Conservation (phyloP, 768 basidiomycete species). For the Trametopsis cervina region DNA sequence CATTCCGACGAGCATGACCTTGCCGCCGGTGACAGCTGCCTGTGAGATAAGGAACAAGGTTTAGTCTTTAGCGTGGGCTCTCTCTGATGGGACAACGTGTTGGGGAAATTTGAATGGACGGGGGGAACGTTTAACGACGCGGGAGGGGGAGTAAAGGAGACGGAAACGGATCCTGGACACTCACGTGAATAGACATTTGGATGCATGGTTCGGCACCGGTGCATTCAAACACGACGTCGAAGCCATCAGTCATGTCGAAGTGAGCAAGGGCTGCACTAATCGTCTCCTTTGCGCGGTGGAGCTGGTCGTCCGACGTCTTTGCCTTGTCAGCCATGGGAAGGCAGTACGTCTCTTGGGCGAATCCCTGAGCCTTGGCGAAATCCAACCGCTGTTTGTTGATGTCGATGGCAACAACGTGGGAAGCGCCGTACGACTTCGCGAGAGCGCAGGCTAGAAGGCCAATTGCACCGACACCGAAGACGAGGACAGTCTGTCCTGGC, state of each 20-base stretch:
- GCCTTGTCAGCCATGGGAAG: slow-evolving; percentile 44
- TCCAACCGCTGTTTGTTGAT: slow-evolving; percentile 79
- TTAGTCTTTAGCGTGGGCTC: slow-evolving; percentile 1
- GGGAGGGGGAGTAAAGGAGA: not conserved
- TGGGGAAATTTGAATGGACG: not conserved
- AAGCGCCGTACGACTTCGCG: slow-evolving; percentile 64
- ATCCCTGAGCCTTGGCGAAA: slow-evolving; percentile 70
- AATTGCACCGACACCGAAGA: slow-evolving; percentile 91
- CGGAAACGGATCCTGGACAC: slow-evolving; percentile 29
- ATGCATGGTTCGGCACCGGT: slow-evolving; percentile 91
- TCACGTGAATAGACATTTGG: slow-evolving; percentile 84
- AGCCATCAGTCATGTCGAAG: slow-evolving; percentile 67
- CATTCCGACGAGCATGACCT: slow-evolving; percentile 95
- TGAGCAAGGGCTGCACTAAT: slow-evolving; percentile 42
- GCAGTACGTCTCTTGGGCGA: slow-evolving; percentile 68
- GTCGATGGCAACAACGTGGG: slow-evolving; percentile 71
- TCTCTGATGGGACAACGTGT: slow-evolving; percentile 11
- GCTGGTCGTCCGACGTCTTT: slow-evolving; percentile 50
- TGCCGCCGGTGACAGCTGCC: slow-evolving; percentile 81
- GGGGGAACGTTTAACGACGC: too few species aligned
- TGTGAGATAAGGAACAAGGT: slow-evolving; percentile 23
- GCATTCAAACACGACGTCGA: slow-evolving; percentile 92
- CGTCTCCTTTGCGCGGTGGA: slow-evolving; percentile 53
- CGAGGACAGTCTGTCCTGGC: slow-evolving; percentile 48
- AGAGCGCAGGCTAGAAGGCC: slow-evolving; percentile 85